A percentile compares a stretch with the other conserved stretches of the same genome.
These are phyloP conservation scores for Nephromyces sp. DNA, from an alignment of 169 alveolate species.

Conservation along the genomic window DNA sequence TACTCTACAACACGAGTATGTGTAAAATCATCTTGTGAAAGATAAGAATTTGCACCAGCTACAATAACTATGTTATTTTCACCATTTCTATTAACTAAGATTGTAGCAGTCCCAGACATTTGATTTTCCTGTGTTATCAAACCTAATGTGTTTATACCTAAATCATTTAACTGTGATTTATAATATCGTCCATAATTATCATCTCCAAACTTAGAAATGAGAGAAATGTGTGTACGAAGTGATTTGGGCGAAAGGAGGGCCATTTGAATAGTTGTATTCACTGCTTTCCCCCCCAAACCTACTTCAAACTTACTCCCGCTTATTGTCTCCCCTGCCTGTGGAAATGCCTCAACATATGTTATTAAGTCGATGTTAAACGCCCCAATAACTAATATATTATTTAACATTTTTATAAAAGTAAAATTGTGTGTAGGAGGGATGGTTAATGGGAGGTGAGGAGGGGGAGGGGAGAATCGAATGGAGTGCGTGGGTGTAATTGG, in stretches of 20 bases:
- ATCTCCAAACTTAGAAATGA: slow-evolving; percentile 27
- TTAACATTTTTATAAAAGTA: too few relatives aligned
- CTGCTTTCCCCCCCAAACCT: slow-evolving; percentile 38
- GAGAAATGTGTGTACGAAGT: slow-evolving; percentile 3
- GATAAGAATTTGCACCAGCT: slow-evolving; percentile 22
- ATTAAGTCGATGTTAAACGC: slow-evolving; percentile 18
- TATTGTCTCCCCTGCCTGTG: slow-evolving; percentile 36
- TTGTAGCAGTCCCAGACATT: slow-evolving; percentile 28
- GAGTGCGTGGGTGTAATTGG: too few relatives aligned
- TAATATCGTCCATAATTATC: slow-evolving; percentile 17
- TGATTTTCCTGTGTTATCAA: neutral
- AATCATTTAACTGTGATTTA: neutral
- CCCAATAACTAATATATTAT: slow-evolving; percentile 36
- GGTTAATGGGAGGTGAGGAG: too few relatives aligned
- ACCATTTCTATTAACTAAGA: slow-evolving; percentile 27
- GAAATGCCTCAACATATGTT: slow-evolving; percentile 18
- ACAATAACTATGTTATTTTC: slow-evolving; percentile 27
- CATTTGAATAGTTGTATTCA: slow-evolving; percentile 38
- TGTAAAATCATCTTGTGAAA: slow-evolving; percentile 7
- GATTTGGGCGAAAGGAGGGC: slow-evolving; percentile 19
- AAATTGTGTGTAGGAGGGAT: too few relatives aligned
- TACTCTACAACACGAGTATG: neutral
- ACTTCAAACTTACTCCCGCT: slow-evolving; percentile 1
- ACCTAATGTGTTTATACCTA: slow-evolving; percentile 23
- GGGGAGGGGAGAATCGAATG: too few relatives aligned